Evolutionary conservation across 345 rosid species (phyloP).

Genomic region (Eutrema yunnanense): DNA sequence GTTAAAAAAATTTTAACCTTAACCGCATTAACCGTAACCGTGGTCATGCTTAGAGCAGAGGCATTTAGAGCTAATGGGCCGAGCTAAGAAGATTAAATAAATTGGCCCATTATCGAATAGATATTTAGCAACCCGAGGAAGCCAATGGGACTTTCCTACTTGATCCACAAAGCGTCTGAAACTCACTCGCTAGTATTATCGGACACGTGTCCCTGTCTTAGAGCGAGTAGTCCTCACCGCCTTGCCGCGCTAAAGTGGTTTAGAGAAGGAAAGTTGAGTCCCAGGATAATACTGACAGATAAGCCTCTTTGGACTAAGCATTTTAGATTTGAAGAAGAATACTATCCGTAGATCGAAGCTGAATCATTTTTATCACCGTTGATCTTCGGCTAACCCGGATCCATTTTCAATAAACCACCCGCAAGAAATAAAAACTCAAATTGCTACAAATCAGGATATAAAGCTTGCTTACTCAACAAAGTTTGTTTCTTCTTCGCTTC

Average conservation of each 20-base stretch:
- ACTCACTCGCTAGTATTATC: background rate
- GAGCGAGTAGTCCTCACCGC: slow-evolving; percentile 1
- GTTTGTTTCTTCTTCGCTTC: background rate
- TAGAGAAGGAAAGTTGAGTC: background rate
- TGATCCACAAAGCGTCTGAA: background rate
- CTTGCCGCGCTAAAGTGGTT: background rate
- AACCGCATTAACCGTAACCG: too few species aligned
- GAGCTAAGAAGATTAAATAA: background rate
- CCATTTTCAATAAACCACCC: background rate
- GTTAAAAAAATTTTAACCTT: too few species aligned
- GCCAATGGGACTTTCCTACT: background rate
- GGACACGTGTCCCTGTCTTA: background rate
- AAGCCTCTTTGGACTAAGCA: slow-evolving; percentile 1
- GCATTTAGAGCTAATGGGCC: background rate
- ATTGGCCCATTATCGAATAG: background rate
- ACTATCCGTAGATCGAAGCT: background rate
- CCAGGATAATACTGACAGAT: slow-evolving; percentile 1
- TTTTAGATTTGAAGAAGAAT: background rate
- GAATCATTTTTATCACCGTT: background rate
- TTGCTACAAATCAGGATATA: background rate
- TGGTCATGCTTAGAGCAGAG: too few species aligned
- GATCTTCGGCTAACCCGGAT: background rate
- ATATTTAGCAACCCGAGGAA: slow-evolving; percentile 16
- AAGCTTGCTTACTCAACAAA: background rate
- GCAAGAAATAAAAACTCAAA: background rate